A percentile compares a stretch with the other conserved stretches of the same genome.
These are phyloP conservation scores for Aspergillus affinis DNA, from an alignment of 495 filamentous ascomycete genomes.

Conservation along the genomic window DNA sequence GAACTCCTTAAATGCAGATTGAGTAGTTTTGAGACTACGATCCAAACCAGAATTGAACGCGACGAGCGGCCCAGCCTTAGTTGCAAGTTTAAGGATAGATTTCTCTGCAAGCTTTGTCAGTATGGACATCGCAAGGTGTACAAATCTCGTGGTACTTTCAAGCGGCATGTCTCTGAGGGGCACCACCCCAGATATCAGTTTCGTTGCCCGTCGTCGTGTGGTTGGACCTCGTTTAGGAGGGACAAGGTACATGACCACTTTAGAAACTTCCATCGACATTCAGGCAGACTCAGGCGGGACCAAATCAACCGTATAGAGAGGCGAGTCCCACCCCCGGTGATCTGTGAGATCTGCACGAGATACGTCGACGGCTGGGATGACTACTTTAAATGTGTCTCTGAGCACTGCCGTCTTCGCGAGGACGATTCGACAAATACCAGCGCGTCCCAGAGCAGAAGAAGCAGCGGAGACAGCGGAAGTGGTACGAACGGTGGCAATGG, in stretches of 20 bases:
- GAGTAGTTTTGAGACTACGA: not conserved
- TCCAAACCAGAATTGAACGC: conserved; percentile 7
- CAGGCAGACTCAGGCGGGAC: not conserved
- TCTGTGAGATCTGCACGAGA: not conserved
- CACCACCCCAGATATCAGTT: not conserved
- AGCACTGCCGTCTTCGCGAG: conserved; percentile 8
- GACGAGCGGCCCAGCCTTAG: not conserved
- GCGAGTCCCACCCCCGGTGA: not conserved
- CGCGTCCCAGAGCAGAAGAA: conserved; percentile 5
- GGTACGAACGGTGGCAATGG: not conserved
- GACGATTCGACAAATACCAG: not conserved
- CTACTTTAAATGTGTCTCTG: conserved; percentile 13
- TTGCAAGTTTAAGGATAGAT: not conserved
- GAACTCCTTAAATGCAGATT: not conserved
- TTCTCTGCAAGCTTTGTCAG: conserved; percentile 3
- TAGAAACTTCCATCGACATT: not conserved
- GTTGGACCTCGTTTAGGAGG: not conserved
- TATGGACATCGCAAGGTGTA: not conserved
- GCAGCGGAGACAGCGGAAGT: conserved; percentile 5
- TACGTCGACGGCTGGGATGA: not conserved
- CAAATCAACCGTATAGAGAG: conserved; percentile 1
- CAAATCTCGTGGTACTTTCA: not conserved
- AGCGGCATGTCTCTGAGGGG: not conserved
- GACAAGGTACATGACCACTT: conserved; percentile 12
- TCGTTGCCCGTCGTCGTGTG: not conserved